phyloP scores from a whole-genome alignment of 805 yeast genomes.

The Suhomyces xylopsoci region DNA sequence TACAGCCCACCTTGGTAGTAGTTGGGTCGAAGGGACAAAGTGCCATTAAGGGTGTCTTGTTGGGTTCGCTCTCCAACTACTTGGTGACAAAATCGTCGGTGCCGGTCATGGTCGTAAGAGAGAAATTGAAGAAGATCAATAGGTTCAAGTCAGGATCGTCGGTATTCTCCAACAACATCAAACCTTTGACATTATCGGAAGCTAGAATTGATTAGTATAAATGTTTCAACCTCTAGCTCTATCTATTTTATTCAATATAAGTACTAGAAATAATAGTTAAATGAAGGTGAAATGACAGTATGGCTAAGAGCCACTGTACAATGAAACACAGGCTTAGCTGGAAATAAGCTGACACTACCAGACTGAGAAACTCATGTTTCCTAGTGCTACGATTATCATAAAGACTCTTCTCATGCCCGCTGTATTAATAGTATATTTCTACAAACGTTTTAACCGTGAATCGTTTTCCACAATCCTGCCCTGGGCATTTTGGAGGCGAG shows the following conservation, averaged over 20 bases:
- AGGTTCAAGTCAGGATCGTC: slow-evolving; percentile 49
- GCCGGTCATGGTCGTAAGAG: slow-evolving; percentile 79
- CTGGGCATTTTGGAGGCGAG: slow-evolving; percentile 62
- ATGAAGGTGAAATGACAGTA: no score
- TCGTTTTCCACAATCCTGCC: slow-evolving; percentile 42
- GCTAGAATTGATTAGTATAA: slow-evolving; percentile 40
- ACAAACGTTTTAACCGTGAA: slow-evolving; percentile 48
- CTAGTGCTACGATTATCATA: neutral
- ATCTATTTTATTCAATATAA: neutral
- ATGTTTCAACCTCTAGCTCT: neutral
- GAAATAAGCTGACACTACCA: no score
- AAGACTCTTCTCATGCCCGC: neutral
- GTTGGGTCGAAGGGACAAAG: slow-evolving; percentile 75
- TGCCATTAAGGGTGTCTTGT: slow-evolving; percentile 68
- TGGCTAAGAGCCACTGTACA: no score
- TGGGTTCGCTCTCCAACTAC: slow-evolving; percentile 72
- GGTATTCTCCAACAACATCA: slow-evolving; percentile 54
- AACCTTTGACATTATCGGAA: slow-evolving; percentile 47
- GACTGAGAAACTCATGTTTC: no score
- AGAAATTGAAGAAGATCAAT: slow-evolving; percentile 65
- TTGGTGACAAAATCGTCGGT: slow-evolving; percentile 67
- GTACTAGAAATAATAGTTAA: neutral
- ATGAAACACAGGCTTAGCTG: no score
- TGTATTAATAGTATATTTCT: slow-evolving; percentile 41
- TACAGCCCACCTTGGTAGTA: slow-evolving; percentile 69